Conservation (phyloP, 163 green algal genomes). For the Chlorella variabilis region DNA sequence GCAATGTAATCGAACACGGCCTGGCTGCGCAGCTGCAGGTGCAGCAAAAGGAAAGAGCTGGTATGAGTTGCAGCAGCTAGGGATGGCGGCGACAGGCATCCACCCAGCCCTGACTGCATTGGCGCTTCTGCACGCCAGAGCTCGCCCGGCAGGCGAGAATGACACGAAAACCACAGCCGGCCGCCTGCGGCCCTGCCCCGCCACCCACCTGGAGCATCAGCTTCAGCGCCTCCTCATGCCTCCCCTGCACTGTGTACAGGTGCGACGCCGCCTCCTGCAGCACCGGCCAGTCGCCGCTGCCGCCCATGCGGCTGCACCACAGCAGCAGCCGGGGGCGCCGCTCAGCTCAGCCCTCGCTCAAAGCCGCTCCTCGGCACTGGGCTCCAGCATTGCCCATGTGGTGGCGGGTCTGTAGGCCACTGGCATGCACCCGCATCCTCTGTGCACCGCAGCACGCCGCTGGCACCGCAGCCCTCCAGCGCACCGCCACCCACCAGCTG, state of each 20-base stretch:
- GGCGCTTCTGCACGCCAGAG: too few species aligned
- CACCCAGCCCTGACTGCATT: not conserved
- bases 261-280: conserved; percentile 73
- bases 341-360: too few species aligned
- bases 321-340: not conserved
- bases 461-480: too few species aligned
- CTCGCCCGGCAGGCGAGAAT: too few species aligned
- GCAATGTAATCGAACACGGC: conserved; percentile 87
- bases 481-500: too few species aligned
- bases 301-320: conserved; percentile 18
- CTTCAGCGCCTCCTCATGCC: conserved; percentile 26
- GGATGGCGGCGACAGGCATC: not conserved
- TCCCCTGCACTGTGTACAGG: conserved; percentile 77
- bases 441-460: too few species aligned
- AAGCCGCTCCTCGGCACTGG: not conserved
- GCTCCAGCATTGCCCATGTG: not conserved
- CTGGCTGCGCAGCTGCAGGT: conserved; percentile 20
- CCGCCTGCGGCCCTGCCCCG: too few species aligned
- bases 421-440: too few species aligned
- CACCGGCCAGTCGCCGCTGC: conserved; percentile 2
- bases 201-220: conserved; percentile 3
- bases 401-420: too few species aligned
- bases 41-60: too few species aligned
- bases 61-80: not conserved
- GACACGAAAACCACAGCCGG: too few species aligned